Evolutionary conservation across 441 rosid species (phyloP), one percentile per base, ranked within the genome.

Genomic region (Brassica balearica): DNA sequence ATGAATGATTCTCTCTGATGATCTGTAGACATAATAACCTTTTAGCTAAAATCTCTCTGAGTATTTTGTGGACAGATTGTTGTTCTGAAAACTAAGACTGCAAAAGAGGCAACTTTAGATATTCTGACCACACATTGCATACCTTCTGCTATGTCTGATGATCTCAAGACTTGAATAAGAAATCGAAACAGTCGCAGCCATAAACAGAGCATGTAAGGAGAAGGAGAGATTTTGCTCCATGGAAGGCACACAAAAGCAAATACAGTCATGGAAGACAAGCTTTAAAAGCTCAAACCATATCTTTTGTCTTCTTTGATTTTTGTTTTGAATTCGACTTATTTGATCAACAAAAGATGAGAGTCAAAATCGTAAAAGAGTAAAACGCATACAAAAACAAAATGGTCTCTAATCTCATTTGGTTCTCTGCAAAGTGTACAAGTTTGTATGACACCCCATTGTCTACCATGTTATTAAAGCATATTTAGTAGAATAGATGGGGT

Each of bases 251-350:
- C 38, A 61, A 1, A 65, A 72, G 60, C 66, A 71, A 59, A 72
- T 43, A 71, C 38, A 71, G 15, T 27, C 67, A 55, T 38, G 60
- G 36, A 70, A 70, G 48, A 70, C 23, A 61, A 23, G 66, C 29
- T 38, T 56, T 6, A 8, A 58, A 7, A 48, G 65, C 69, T 61
- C 41, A 46, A 48, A 51, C 75, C 58, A 63, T 38, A 20, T 12
- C 32, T 19, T 55, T 71, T 4, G 41, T 77, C 59, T 65, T 61
- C 59, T 12, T 71, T 12, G 53, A 46, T 46, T 12, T 46, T 15
- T 46, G 53, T 46, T 38, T 38, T 38, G 46, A 38, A 38, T 38
- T 38, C 1, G 46, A 38, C 46, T 38, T 38, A 9, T 38, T 38
- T 38, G 46, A 8, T 38, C 46, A 38, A 9, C 46, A 38, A 38